Base-by-base conservation (phyloP, 257 asterid genomes). In the Lantana camara region DNA sequence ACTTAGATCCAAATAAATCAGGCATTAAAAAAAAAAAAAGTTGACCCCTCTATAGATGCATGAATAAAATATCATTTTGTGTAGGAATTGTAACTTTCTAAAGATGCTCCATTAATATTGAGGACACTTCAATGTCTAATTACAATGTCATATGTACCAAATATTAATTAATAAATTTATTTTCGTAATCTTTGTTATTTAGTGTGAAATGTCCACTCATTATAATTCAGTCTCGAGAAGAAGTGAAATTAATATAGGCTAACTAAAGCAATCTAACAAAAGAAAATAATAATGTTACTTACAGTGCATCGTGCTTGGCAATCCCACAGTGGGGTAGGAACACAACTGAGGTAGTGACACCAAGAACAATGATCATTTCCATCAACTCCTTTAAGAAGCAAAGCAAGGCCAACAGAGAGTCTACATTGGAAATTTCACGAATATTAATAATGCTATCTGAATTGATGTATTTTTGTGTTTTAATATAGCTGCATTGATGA, bases 321-420 rank as follows among this genome's bases (percentile, higher is more conserved):
- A 8, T 47, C 66, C 97, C 97, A 93, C 0, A 93, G 40, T 2
- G 99, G 96, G 8, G 97, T 84, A 10, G 99, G 97, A 7, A 90
- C 69, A 64, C 99, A 93, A 44, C 95, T 85, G 66, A 93, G 49
- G 52, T 83, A 90, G 66, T 85, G 99, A 52, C 99, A 93, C 97
- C 97, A 93, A 19, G 85, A 44, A 57, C 97, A 93, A 46, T 93
- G 83, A 7, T 82, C 89, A 22, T 90, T 87, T 68, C 97, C 99
- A 60, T 93, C 83, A 16, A 83, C 74, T 14, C 96, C 95, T 22
- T 53, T 35, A 20, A 82, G 64, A 13, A 90, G 86, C 66, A 82
- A 40, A 34, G 35, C 57, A 23, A 82, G 16, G n/a, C 91, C 92
- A 13, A 47, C 15, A 0, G 60, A 5, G 13, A 90, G 81, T 59